Evolutionary conservation across 768 basidiomycete species (phyloP).

Genomic region (Clavaria fumosa): DNA sequence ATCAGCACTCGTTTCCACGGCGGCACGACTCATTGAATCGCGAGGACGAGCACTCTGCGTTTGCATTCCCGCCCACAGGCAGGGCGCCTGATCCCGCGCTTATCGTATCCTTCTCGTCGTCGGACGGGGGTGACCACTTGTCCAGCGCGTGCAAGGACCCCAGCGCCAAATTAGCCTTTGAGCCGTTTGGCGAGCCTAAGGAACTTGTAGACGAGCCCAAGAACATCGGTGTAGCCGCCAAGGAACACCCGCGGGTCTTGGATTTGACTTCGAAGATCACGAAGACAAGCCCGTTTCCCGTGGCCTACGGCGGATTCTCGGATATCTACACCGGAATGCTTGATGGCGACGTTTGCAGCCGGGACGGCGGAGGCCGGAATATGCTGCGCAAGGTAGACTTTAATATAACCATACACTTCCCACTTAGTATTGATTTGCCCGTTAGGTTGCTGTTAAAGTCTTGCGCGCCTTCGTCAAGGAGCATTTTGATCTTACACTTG

Average conservation of each 20-base stretch:
- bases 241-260: no score
- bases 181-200: background rate
- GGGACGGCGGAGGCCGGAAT: background rate
- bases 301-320: constrained; percentile 17
- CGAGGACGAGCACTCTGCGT: no score
- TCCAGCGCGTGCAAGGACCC: no score
- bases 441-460: constrained; percentile 16
- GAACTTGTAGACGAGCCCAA: background rate
- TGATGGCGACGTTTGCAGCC: constrained; percentile 2
- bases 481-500: constrained; percentile 9
- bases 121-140: no score
- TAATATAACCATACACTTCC: background rate
- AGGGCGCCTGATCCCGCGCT: no score
- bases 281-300: constrained; percentile 3
- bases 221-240: constrained; percentile 1
- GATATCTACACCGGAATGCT: constrained; percentile 15
- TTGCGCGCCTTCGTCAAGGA: constrained; percentile 13
- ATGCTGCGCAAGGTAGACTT: constrained; percentile 1
- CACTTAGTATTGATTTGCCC: background rate
- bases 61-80: no score
- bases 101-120: no score
- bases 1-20: no score
- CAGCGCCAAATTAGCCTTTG: no score
- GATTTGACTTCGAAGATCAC: constrained; percentile 12
- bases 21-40: no score